Conservation (phyloP, 805 yeast genomes). For the Spathaspora sp. region DNA sequence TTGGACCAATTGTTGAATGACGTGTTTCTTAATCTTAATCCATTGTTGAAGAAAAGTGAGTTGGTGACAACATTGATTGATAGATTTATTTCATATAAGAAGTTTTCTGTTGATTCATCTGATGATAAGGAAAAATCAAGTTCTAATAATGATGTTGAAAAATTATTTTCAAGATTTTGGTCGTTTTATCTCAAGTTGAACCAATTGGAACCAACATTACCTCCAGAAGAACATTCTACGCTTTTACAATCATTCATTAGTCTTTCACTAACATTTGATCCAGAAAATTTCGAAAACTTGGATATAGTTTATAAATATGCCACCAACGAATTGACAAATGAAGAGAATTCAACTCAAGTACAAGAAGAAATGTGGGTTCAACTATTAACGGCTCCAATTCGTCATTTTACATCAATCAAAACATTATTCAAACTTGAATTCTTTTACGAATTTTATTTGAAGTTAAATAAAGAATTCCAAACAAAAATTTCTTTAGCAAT, state of each 20-base stretch:
- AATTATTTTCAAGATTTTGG: slow-evolving; percentile 64
- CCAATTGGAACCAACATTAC: slow-evolving; percentile 59
- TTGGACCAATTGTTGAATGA: slow-evolving; percentile 58
- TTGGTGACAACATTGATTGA: slow-evolving; percentile 69
- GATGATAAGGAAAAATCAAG: slow-evolving; percentile 9
- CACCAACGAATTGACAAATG: slow-evolving; percentile 26
- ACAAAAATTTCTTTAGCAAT: slow-evolving; percentile 59
- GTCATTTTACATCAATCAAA: slow-evolving; percentile 36
- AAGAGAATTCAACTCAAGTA: slow-evolving; percentile 11
- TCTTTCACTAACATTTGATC: slow-evolving; percentile 64
- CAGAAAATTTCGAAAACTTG: slow-evolving; percentile 55
- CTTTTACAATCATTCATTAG: slow-evolving; percentile 64
- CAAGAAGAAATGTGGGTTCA: slow-evolving; percentile 40
- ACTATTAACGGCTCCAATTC: slow-evolving; percentile 48
- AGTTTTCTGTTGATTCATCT: slow-evolving; percentile 17
- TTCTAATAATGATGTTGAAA: slow-evolving; percentile 12
- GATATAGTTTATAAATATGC: slow-evolving; percentile 61
- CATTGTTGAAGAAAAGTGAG: slow-evolving; percentile 63
- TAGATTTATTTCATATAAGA: slow-evolving; percentile 54
- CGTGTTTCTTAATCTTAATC: slow-evolving; percentile 64
- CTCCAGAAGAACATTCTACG: slow-evolving; percentile 60
- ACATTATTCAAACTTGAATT: slow-evolving; percentile 43
- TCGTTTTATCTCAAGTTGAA: slow-evolving; percentile 54
- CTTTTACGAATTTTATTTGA: slow-evolving; percentile 50
- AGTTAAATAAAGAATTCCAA: slow-evolving; percentile 47